phyloP scores from a whole-genome alignment of 495 filamentous ascomycete species.

The Penicillium bialowiezense region DNA sequence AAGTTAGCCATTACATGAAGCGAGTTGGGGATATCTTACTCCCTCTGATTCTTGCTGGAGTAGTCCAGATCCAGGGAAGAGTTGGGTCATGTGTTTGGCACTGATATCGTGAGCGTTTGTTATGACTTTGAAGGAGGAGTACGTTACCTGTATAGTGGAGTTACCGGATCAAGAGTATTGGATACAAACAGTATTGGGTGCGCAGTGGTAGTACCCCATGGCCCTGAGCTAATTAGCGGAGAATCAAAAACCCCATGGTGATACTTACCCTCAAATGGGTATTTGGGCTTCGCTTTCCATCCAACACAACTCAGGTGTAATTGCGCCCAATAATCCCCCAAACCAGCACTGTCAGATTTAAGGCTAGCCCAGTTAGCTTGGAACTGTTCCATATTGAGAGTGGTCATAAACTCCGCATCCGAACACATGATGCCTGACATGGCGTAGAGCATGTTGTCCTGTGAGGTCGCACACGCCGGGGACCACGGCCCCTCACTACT shows the following conservation, averaged over 20 bases:
- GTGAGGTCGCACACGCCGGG: conserved; percentile 40
- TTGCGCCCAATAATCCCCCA: conserved; percentile 59
- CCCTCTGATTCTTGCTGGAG: conserved; percentile 53
- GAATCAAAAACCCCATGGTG: not conserved
- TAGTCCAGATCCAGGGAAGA: conserved; percentile 51
- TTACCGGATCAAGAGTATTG: conserved; percentile 60
- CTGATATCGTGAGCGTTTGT: conserved; percentile 14
- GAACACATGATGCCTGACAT: conserved; percentile 60
- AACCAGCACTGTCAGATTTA: conserved; percentile 39
- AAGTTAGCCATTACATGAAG: not conserved
- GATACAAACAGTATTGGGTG: conserved; percentile 60
- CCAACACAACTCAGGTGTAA: conserved; percentile 56
- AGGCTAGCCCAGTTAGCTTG: conserved; percentile 42
- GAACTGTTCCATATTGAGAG: conserved; percentile 43
- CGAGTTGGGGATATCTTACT: conserved; percentile 33
- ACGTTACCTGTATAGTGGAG: conserved; percentile 43
- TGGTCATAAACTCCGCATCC: conserved; percentile 50
- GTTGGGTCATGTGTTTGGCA: conserved; percentile 48
- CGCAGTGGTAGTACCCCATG: conserved; percentile 37
- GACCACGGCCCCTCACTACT: conserved; percentile 35
- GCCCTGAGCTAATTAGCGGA: conserved; percentile 21
- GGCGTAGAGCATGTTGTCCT: conserved; percentile 36
- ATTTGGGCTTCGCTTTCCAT: conserved; percentile 56
- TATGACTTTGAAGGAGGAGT: too few relatives aligned
- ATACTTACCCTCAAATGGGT: conserved; percentile 47